phyloP scores from a whole-genome alignment of 177 flowering plant species.

The Vitis hybrid region DNA sequence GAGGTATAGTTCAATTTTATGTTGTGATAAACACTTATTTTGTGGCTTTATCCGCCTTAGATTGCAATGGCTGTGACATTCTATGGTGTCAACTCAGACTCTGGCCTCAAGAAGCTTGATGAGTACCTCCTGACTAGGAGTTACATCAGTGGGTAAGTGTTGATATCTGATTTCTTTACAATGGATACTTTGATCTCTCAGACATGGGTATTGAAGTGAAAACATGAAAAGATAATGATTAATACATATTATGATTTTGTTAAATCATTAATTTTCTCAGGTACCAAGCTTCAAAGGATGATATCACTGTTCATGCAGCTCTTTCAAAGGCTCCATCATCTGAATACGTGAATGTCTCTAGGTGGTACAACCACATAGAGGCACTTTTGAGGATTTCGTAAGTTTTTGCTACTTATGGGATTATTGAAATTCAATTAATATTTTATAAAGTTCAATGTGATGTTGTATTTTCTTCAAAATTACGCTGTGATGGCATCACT shows the following conservation, averaged over 20 bases:
- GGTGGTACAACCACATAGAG: slow-evolving; percentile 89
- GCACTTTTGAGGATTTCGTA: slow-evolving; percentile 88
- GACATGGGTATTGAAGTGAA: neutral
- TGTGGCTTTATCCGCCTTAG: neutral
- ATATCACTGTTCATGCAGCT: slow-evolving; percentile 63
- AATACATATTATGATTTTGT: neutral
- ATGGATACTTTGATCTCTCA: neutral
- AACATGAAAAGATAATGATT: neutral
- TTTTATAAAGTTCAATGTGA: neutral
- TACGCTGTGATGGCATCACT: neutral
- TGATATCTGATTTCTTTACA: neutral
- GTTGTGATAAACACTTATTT: too few relatives aligned
- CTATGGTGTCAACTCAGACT: slow-evolving; percentile 37
- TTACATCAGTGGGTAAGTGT: slow-evolving; percentile 76
- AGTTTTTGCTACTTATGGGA: slow-evolving; percentile 21
- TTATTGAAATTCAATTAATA: neutral
- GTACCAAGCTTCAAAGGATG: slow-evolving; percentile 95
- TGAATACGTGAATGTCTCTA: slow-evolving; percentile 62
- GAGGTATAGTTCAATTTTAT: too few relatives aligned
- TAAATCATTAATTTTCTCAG: slow-evolving; percentile 24
- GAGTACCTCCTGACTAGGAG: slow-evolving; percentile 76
- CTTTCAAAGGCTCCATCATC: slow-evolving; percentile 54
- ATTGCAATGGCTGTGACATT: slow-evolving; percentile 70
- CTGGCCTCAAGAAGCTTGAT: slow-evolving; percentile 81
- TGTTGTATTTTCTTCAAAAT: too few relatives aligned